These are phyloP conservation scores for Elsinoe ampelina DNA, from an alignment of 2,329 filamentous ascomycete genomes.

Conservation along the genomic window DNA sequence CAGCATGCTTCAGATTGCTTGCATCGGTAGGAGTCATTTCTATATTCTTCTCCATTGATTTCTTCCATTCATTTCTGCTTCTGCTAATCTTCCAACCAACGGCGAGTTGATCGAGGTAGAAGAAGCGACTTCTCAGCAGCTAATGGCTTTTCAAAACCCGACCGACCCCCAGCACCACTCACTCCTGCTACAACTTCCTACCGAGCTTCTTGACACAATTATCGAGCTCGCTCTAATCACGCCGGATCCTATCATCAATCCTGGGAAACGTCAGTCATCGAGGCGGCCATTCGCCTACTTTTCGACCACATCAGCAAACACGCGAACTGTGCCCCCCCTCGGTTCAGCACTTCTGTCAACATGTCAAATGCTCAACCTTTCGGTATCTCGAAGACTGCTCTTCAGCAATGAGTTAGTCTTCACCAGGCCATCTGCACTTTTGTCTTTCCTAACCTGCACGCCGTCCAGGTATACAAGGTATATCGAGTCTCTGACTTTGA, in stretches of 20 bases:
- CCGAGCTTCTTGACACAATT: constrained; percentile 19
- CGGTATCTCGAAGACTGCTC: constrained; percentile 25
- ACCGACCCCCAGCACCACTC: constrained; percentile 8
- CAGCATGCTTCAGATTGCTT: too few relatives aligned
- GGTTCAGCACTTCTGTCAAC: constrained; percentile 26
- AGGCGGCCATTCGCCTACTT: background rate
- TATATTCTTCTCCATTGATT: background rate
- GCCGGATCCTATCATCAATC: constrained; percentile 15
- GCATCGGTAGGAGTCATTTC: too few relatives aligned
- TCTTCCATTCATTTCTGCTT: background rate
- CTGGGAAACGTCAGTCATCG: background rate
- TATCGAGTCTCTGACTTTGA: constrained; percentile 30
- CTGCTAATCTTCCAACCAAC: background rate
- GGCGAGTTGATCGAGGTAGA: background rate
- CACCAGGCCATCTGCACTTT: constrained; percentile 25
- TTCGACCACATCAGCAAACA: background rate
- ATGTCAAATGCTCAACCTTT: constrained; percentile 28
- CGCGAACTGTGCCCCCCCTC: constrained; percentile 13
- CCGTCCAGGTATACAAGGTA: constrained; percentile 19
- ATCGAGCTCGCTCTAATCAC: constrained; percentile 16
- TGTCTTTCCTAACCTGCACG: constrained; percentile 24
- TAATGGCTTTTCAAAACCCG: background rate
- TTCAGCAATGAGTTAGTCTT: constrained; percentile 32
- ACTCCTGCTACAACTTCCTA: constrained; percentile 17
- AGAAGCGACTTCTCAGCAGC: background rate